A percentile compares a stretch with the other conserved stretches of the same genome.
phyloP scores from a whole-genome alignment of 2,329 filamentous ascomycete genomes.

The Ophiostoma piceae region DNA sequence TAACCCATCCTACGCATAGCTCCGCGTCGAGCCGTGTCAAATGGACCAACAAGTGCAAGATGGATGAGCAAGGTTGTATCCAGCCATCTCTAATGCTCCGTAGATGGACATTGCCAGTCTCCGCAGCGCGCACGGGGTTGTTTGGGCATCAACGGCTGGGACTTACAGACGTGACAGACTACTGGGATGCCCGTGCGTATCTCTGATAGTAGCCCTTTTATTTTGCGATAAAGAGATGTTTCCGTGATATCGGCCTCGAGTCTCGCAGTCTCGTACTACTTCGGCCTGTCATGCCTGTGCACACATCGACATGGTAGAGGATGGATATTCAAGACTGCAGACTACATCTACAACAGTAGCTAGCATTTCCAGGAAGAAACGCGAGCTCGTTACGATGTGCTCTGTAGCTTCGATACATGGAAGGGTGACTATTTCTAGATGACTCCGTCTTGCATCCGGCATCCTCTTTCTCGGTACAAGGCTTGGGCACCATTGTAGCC shows the following conservation, averaged over 20 bases:
- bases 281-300: too few relatives aligned
- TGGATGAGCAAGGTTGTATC: not conserved
- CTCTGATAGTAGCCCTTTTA: not conserved
- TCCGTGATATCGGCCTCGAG: not conserved
- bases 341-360: not conserved
- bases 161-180: not conserved
- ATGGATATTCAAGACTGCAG: not conserved
- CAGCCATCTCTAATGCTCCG: not conserved
- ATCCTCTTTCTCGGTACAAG: not conserved
- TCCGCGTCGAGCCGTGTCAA: constrained; percentile 1
- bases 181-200: constrained; percentile 6
- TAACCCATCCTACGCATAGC: not conserved
- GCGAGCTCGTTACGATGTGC: not conserved
- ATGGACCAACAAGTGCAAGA: not conserved
- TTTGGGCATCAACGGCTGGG: constrained; percentile 7
- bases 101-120: not conserved
- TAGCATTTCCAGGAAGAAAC: not conserved
- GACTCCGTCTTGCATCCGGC: not conserved
- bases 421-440: not conserved
- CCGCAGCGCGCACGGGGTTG: constrained; percentile 1
- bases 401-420: not conserved
- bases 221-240: not conserved
- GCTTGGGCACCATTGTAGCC: not conserved
- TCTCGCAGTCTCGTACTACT: not conserved
- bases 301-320: not conserved